A percentile compares a stretch with the other conserved stretches of the same genome.
These are phyloP conservation scores for Cicer cuneatum DNA, from an alignment of 306 rosid genomes.

Conservation along the genomic window DNA sequence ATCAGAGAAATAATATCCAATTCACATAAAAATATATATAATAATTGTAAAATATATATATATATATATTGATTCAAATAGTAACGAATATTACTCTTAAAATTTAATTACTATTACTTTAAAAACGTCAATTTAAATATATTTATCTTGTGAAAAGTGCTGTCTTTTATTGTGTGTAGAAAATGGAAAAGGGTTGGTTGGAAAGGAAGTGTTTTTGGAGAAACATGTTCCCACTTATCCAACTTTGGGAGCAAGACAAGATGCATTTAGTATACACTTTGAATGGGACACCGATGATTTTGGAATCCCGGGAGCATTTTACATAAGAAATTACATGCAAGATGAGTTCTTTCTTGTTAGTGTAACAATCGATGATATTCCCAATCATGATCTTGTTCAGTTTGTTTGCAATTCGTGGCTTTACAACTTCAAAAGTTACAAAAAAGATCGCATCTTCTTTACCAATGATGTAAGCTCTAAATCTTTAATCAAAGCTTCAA, in stretches of 20 bases:
- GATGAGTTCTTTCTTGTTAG: conserved; percentile 24
- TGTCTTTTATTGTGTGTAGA: background rate
- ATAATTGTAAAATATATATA: no score
- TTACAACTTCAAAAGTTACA: conserved; percentile 6
- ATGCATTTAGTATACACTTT: conserved; percentile 4
- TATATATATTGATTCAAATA: no score
- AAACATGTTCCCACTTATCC: background rate
- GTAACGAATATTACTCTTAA: no score
- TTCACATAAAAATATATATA: no score
- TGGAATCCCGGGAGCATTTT: conserved; percentile 20
- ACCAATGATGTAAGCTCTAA: conserved; percentile 10
- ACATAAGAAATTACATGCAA: conserved; percentile 1
- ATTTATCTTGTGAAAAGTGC: no score
- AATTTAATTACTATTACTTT: no score
- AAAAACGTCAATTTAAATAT: no score
- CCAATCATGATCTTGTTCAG: background rate
- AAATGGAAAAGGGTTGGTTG: conserved; percentile 9
- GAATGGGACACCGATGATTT: conserved; percentile 4
- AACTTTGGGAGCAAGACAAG: conserved; percentile 30
- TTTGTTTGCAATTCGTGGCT: conserved; percentile 33
- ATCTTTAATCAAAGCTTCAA: no score
- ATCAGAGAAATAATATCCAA: no score
- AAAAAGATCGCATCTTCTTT: conserved; percentile 11
- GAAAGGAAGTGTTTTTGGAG: conserved; percentile 12
- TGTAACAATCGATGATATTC: conserved; percentile 10